Evolutionary conservation across 768 basidiomycete species (phyloP).

Genomic region (Panaeolus papilionaceus): DNA sequence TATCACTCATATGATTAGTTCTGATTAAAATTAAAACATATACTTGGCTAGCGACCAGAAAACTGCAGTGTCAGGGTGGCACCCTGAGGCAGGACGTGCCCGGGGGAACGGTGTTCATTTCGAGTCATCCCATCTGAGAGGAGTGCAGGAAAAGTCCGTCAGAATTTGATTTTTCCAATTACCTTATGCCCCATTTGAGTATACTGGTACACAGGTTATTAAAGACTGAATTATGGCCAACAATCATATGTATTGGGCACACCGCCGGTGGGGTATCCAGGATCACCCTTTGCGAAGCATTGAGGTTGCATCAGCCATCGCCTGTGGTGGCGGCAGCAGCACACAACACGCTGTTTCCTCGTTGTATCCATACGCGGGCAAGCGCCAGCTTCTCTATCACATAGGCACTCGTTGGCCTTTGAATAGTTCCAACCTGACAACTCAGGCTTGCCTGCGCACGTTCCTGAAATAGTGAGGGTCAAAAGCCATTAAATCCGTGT

Average conservation of each 20-base stretch:
- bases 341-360: conserved; percentile 1
- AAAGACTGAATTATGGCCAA: neutral
- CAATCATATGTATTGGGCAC: neutral
- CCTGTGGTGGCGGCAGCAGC: conserved; percentile 5
- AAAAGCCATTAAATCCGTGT: conserved; percentile 12
- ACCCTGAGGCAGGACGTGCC: neutral
- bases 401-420: neutral
- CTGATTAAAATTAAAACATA: neutral
- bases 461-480: conserved; percentile 8
- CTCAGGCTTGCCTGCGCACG: neutral
- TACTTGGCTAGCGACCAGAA: neutral
- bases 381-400: neutral
- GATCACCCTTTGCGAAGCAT: neutral
- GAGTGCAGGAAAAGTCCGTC: neutral
- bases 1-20: neutral
- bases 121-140: neutral
- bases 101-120: conserved; percentile 8
- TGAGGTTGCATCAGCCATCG: neutral
- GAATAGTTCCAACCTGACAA: neutral
- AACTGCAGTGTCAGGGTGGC: neutral
- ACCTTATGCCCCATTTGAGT: neutral
- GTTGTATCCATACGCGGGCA: neutral
- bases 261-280: conserved; percentile 8
- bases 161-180: neutral
- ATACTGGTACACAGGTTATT: neutral